A percentile compares a stretch with the other conserved stretches of the same genome.
These are phyloP conservation scores for Lentinula detonsa DNA, from an alignment of 768 basidiomycete genomes.

Conservation along the genomic window DNA sequence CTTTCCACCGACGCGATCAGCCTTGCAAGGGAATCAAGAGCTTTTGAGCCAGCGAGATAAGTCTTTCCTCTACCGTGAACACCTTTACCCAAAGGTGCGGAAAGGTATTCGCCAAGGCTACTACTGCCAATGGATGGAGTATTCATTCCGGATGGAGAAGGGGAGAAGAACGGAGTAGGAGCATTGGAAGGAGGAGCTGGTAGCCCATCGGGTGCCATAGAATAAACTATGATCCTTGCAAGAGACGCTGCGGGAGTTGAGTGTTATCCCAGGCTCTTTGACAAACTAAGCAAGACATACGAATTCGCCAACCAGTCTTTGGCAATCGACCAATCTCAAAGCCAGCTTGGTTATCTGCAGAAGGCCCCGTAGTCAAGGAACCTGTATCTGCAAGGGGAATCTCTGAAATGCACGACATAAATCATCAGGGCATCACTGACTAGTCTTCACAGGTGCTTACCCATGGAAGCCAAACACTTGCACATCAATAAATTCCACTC, in stretches of 20 bases:
- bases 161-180: conserved; percentile 72
- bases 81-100: conserved; percentile 49
- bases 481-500: conserved; percentile 87
- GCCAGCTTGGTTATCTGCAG: conserved; percentile 65
- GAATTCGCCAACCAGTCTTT: conserved; percentile 67
- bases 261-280: background rate
- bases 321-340: conserved; percentile 72
- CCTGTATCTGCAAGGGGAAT: conserved; percentile 70
- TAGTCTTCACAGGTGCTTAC: conserved; percentile 30
- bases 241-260: conserved; percentile 50
- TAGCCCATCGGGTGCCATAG: conserved; percentile 66
- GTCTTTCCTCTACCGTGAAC: conserved; percentile 35
- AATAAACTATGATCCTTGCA: conserved; percentile 83
- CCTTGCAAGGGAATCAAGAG: conserved; percentile 79
- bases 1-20: conserved; percentile 83
- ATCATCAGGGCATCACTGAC: background rate
- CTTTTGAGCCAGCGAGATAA: conserved; percentile 79
- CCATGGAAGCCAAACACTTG: conserved; percentile 81
- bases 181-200: conserved; percentile 53
- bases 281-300: conserved; percentile 32
- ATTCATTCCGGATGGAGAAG: conserved; percentile 54
- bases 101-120: conserved; percentile 49
- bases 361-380: conserved; percentile 69
- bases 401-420: conserved; percentile 31
- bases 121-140: conserved; percentile 47